Evolutionary conservation across 2,329 filamentous ascomycete species (phyloP).

Genomic region (Stagonosporopsis vannaccii): DNA sequence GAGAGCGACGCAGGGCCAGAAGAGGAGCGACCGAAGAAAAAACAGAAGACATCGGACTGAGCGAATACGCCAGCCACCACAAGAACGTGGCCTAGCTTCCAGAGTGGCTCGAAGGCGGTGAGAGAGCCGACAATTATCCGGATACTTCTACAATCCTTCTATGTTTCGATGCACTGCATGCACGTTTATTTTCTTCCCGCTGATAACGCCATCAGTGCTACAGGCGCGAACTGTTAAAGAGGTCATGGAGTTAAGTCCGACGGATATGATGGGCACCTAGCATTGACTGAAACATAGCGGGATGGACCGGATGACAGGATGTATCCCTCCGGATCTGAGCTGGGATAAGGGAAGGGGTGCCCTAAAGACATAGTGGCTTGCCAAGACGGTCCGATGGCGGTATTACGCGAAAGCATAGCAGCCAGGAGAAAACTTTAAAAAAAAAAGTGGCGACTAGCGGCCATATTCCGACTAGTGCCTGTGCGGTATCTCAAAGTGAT

Average conservation of each 20-base stretch:
- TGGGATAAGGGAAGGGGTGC: conserved; percentile 16
- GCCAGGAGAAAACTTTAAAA: conserved; percentile 33
- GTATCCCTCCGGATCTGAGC: conserved; percentile 29
- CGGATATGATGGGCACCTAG: conserved; percentile 20
- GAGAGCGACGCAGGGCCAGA: conserved; percentile 60
- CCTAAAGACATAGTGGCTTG: conserved; percentile 22
- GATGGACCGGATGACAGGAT: conserved; percentile 20
- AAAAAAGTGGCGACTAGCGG: conserved; percentile 41
- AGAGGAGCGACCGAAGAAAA: conserved; percentile 69
- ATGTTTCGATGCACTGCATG: conserved; percentile 31
- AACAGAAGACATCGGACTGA: conserved; percentile 61
- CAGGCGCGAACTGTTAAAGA: conserved; percentile 2
- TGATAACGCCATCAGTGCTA: conserved; percentile 16
- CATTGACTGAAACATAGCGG: conserved; percentile 23
- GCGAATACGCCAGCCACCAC: conserved; percentile 11
- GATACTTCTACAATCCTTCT: conserved; percentile 30
- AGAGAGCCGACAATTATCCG: conserved; percentile 28
- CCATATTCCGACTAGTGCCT: conserved; percentile 29
- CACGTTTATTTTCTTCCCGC: conserved; percentile 21
- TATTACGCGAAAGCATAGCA: conserved; percentile 24
- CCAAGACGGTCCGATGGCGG: conserved; percentile 34
- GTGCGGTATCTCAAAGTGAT: conserved; percentile 21
- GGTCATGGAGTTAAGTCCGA: conserved; percentile 30
- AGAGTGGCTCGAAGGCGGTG: conserved; percentile 14
- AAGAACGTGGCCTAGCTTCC: conserved; percentile 7